phyloP scores from a whole-genome alignment of 768 basidiomycete genomes.

The Coprinellus micaceus region DNA sequence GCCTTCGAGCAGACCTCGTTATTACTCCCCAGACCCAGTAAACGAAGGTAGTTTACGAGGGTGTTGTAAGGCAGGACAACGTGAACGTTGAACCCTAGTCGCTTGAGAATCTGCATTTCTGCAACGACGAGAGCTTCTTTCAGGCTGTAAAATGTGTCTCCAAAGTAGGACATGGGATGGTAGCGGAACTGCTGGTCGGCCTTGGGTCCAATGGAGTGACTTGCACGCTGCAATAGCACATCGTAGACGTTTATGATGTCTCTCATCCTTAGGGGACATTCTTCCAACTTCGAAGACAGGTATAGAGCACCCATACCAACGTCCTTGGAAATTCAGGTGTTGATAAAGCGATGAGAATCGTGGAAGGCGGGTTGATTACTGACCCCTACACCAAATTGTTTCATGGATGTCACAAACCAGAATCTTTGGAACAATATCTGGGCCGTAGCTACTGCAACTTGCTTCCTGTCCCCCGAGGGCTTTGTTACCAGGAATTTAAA shows the following conservation, averaged over 20 bases:
- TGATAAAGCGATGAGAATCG: conserved; percentile 5
- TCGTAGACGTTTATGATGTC: conserved; percentile 95
- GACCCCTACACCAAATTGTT: conserved; percentile 90
- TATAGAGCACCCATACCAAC: conserved; percentile 86
- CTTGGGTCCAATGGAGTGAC: conserved; percentile 43
- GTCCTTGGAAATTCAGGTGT: conserved; percentile 49
- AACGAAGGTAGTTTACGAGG: conserved; percentile 88
- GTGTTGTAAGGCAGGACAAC: conserved; percentile 92
- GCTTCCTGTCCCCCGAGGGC: conserved; percentile 66
- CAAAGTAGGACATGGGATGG: conserved; percentile 85
- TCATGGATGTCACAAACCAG: conserved; percentile 94
- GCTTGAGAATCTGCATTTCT: conserved; percentile 97
- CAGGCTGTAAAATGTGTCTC: conserved; percentile 85
- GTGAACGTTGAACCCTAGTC: conserved; percentile 92
- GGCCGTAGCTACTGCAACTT: conserved; percentile 94
- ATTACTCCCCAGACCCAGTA: conserved; percentile 77
- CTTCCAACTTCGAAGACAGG: conserved; percentile 87
- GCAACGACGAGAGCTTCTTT: conserved; percentile 92
- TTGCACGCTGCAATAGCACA: conserved; percentile 73
- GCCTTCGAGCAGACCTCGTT: conserved; percentile 70
- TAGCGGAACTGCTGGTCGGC: conserved; percentile 54
- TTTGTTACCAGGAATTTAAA: background rate
- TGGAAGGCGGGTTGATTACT: conserved; percentile 28
- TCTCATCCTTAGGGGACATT: conserved; percentile 86
- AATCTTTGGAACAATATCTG: conserved; percentile 96